Base-by-base conservation (phyloP, 148 eudicot species). In the Amaranthus cruentus region DNA sequence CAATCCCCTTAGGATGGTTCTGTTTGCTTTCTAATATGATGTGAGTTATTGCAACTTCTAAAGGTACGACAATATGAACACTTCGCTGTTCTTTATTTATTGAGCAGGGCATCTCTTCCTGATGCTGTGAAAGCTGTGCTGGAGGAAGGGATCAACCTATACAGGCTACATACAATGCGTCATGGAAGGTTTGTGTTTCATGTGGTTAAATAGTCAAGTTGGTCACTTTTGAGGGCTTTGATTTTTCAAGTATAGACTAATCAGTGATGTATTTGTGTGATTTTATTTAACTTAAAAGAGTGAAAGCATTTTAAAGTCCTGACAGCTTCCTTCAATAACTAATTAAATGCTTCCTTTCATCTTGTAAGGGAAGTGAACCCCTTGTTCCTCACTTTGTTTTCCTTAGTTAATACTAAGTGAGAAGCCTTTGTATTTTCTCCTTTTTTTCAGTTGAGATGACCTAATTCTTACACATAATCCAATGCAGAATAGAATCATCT, bases 81-180 rank as follows among this genome's bases (percentile, higher is more conserved):
- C 15, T 64, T 42, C 8, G 11, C 42, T 66, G 43, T 49, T 49
- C 14, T 21, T 13, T 64, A 44, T 60, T 28, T 67, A 66, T 15
- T 67, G n/a, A 9, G 14, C 79, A 94, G 98, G 87, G 58, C 71
- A 62, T 86, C 85, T 75, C 73, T 94, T 65, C 98, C 96, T 61
- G 91, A 87, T 73, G 59, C 85, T 54, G 80, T 91, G 80, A 89
- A 78, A 81, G 86, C 89, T 76, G 61, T 82, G 62, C 68, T 94
- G 74, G 93, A 91, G 83, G 97, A 94, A 87, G 98, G 98, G 75
- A 76, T 91, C 62, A 85, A 80, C 80, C 78, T 94, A 44, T 94
- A 85, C 84, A 73, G 78, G 73, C 87, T 91, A 75, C 98, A 94
- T 69, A 79, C 76, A 9, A 85, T 70, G 72, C 85, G 83, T 47